Conservation (phyloP, 2,329 filamentous ascomycete genomes). For the Didymella arachidicola region DNA sequence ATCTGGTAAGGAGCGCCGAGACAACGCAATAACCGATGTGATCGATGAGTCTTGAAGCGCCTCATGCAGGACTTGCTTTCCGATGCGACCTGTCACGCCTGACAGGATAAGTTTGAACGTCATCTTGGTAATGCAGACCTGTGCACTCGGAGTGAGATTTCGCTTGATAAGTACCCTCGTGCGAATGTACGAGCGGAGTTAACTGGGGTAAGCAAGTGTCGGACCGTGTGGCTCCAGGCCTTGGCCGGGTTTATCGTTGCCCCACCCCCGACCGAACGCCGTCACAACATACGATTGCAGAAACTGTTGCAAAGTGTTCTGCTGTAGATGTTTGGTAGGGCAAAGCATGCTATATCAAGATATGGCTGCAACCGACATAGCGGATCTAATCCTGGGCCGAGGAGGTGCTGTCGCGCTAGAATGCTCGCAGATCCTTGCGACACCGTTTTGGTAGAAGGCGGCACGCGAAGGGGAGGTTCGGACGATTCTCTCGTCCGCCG, state of each 20-base stretch:
- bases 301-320: background rate
- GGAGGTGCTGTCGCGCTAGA: constrained; percentile 7
- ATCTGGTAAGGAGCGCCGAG: constrained; percentile 24
- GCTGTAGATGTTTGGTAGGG: background rate
- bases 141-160: constrained; percentile 4
- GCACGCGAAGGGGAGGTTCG: constrained; percentile 22
- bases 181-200: constrained; percentile 29
- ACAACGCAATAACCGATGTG: constrained; percentile 24
- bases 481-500: constrained; percentile 15
- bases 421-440: constrained; percentile 7
- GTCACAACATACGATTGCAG: background rate
- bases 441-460: constrained; percentile 8
- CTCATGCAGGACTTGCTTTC: constrained; percentile 22
- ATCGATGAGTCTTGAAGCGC: constrained; percentile 22
- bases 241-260: constrained; percentile 5
- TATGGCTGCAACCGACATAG: background rate
- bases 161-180: constrained; percentile 19
- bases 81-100: constrained; percentile 26
- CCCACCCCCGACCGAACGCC: constrained; percentile 12
- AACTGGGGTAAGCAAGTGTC: constrained; percentile 23
- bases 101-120: constrained; percentile 22
- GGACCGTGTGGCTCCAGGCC: constrained; percentile 5
- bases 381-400: background rate
- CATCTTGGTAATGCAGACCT: constrained; percentile 22
- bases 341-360: background rate